Evolutionary conservation across 495 filamentous ascomycete genomes (phyloP).

Genomic region (Emericellopsis terricola): DNA sequence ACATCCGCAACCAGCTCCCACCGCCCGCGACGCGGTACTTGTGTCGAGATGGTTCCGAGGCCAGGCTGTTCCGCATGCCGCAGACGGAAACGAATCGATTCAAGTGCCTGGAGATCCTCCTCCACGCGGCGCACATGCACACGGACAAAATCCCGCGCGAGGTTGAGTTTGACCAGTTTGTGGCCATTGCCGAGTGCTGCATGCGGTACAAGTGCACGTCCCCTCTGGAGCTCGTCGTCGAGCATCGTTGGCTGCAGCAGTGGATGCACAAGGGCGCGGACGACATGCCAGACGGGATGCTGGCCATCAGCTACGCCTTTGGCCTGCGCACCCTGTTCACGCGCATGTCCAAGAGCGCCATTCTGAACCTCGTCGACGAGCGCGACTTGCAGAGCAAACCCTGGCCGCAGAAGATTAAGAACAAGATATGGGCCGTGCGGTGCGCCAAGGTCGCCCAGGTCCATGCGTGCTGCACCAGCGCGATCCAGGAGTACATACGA

Average conservation of each 20-base stretch:
- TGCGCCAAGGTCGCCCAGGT: constrained; percentile 18
- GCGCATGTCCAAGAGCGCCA: constrained; percentile 16
- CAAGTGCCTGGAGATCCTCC: constrained; percentile 15
- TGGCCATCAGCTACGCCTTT: constrained; percentile 23
- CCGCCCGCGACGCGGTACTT: constrained; percentile 9
- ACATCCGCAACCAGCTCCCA: constrained; percentile 13
- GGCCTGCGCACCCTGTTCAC: constrained; percentile 16
- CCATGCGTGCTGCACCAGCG: constrained; percentile 9
- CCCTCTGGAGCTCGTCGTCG: constrained; percentile 18
- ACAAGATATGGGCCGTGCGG: constrained; percentile 15
- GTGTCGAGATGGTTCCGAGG: constrained; percentile 13
- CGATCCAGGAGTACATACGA: constrained; percentile 13
- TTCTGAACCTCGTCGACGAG: constrained; percentile 14
- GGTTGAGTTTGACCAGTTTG: constrained; percentile 18
- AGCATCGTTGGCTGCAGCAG: constrained; percentile 22
- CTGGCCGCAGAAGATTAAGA: constrained; percentile 13
- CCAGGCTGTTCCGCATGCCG: constrained; percentile 19
- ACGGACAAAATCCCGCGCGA: constrained; percentile 16
- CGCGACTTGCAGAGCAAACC: constrained; percentile 8
- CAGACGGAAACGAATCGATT: constrained; percentile 17
- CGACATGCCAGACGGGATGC: constrained; percentile 14
- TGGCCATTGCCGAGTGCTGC: constrained; percentile 19
- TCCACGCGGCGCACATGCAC: constrained; percentile 25
- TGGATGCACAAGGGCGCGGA: constrained; percentile 18
- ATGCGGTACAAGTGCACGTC: constrained; percentile 19